These are phyloP conservation scores for Aspergillus flavus DNA, from an alignment of 2,329 filamentous ascomycete genomes.

Conservation along the genomic window DNA sequence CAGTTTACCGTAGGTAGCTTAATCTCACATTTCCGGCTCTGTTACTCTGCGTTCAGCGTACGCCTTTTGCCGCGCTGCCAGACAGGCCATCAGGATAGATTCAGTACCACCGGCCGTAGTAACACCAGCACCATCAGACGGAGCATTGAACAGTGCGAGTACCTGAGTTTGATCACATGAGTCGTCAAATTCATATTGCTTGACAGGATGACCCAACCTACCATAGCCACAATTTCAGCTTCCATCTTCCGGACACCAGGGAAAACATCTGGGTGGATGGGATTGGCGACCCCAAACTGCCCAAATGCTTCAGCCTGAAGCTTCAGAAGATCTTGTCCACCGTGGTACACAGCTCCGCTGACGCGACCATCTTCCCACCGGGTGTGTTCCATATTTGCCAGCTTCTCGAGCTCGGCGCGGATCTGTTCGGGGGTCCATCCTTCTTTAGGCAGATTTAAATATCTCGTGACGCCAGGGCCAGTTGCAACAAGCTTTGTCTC, in stretches of 20 bases:
- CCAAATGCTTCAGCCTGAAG: slow-evolving; percentile 92
- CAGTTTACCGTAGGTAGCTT: background rate
- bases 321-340: slow-evolving; percentile 76
- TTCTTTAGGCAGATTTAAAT: slow-evolving; percentile 76
- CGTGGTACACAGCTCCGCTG: slow-evolving; percentile 94
- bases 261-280: slow-evolving; percentile 97
- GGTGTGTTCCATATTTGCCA: slow-evolving; percentile 88
- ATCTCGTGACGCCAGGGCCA: slow-evolving; percentile 70
- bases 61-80: slow-evolving; percentile 87
- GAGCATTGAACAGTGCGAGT: slow-evolving; percentile 83
- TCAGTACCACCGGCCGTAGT: slow-evolving; percentile 93
- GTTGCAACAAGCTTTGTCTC: slow-evolving; percentile 80
- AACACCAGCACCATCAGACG: slow-evolving; percentile 80
- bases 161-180: slow-evolving; percentile 45
- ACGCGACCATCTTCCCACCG: slow-evolving; percentile 96
- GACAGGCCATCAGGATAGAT: slow-evolving; percentile 92
- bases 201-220: slow-evolving; percentile 40
- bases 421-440: slow-evolving; percentile 81
- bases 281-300: slow-evolving; percentile 92
- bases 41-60: slow-evolving; percentile 82
- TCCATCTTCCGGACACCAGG: slow-evolving; percentile 99
- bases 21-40: slow-evolving; percentile 85
- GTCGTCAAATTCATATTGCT: background rate
- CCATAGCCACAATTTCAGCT: slow-evolving; percentile 96
- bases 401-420: slow-evolving; percentile 73